Evolutionary conservation across 257 asterid species (phyloP).

Genomic region (Salvia splendens): DNA sequence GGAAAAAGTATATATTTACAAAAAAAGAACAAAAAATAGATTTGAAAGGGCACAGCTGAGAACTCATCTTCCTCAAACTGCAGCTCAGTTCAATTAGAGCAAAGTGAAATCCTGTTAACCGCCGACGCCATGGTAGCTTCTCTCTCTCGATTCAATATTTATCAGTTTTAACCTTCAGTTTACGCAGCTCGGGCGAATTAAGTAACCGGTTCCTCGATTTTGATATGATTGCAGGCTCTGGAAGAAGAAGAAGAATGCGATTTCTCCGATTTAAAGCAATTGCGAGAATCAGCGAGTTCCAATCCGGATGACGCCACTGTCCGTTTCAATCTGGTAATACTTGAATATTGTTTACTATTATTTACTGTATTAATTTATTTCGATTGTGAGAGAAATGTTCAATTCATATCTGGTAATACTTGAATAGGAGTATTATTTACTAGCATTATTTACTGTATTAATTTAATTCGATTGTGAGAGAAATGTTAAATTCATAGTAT

Average conservation of each 20-base stretch:
- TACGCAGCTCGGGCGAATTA: not conserved
- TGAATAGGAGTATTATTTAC: no score
- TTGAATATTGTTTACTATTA: not conserved
- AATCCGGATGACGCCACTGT: slow-evolving; percentile 57
- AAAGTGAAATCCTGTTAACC: not conserved
- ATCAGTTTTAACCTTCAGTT: no score
- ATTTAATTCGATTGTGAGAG: not conserved
- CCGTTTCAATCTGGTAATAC: slow-evolving; percentile 64
- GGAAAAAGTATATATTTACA: no score
- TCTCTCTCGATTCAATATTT: slow-evolving; percentile 8
- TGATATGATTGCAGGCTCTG: slow-evolving; percentile 39
- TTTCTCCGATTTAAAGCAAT: slow-evolving; percentile 31
- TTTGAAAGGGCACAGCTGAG: not conserved
- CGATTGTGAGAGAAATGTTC: no score
- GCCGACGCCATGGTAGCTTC: slow-evolving; percentile 33
- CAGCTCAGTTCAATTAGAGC: not conserved
- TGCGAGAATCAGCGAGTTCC: slow-evolving; percentile 53
- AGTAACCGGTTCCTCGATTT: slow-evolving; percentile 2
- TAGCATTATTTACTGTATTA: not conserved
- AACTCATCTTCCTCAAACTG: not conserved
- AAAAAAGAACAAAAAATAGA: no score
- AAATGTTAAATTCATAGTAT: no score
- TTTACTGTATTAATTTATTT: no score
- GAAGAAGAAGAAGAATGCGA: slow-evolving; percentile 39
- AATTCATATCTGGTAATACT: no score